Conservation (phyloP, 768 basidiomycete genomes). For the Tricholoma furcatifolium region DNA sequence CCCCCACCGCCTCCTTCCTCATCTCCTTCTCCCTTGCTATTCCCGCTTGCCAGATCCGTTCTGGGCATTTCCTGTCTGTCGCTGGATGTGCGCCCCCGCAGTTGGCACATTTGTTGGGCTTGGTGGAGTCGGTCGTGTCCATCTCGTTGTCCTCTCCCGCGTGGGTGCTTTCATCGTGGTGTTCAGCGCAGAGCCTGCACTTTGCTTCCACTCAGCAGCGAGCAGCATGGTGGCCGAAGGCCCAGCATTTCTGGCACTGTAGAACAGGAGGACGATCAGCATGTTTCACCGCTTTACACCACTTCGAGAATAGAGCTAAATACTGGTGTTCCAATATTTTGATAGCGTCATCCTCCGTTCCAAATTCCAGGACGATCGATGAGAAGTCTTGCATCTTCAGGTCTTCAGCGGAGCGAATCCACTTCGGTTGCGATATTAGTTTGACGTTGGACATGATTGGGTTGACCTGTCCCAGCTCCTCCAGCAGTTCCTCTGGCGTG, state of each 20-base stretch:
- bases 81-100: slow-evolving; percentile 1
- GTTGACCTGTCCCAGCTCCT: no score
- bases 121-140: neutral
- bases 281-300: neutral
- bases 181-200: neutral
- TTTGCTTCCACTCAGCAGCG: no score
- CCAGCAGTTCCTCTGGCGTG: no score
- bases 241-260: no score
- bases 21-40: neutral
- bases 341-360: slow-evolving; percentile 1
- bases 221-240: no score
- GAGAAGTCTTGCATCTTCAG: no score
- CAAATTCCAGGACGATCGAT: no score
- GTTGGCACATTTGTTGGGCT: neutral
- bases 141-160: neutral
- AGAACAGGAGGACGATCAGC: no score
- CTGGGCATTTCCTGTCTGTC: neutral
- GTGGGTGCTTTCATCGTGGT: neutral
- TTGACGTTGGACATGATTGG: slow-evolving; percentile 4
- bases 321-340: slow-evolving; percentile 1
- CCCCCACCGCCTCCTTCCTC: neutral
- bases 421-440: neutral
- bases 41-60: neutral
- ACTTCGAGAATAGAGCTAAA: no score
- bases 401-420: slow-evolving; percentile 1